Evolutionary conservation across 805 yeast genomes (phyloP), one percentile per base, ranked within the genome.

Genomic region (Cyberlindnera bimundalis): DNA sequence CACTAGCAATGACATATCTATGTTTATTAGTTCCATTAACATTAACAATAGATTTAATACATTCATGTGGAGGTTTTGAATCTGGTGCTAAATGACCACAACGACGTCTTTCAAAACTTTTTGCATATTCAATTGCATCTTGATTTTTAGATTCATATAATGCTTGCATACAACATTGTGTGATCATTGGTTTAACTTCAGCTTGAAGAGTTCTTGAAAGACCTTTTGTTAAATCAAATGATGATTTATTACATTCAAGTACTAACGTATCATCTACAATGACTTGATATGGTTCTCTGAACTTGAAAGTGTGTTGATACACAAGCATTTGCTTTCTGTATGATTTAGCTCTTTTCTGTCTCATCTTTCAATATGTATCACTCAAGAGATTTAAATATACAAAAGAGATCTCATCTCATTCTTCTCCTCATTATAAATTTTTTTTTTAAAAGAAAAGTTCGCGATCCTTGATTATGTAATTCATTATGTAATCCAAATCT

Each of bases 321-420:
- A 86, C 82, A 51, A 82, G 78, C 85, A 93, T 84, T 62, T 87
- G 96, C 70, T 91, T 91, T 62, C 91, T 81, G 65, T 93, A 93
- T 1, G 93, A 73, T 64, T 91, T 91, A 39, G 97, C 96, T 65
- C 99, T 76, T 65, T 90, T 91, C 67, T 91, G 96, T 73, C 95
- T 88, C 99, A 91, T n/a, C n/a, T n/a, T n/a, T n/a, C n/a, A n/a
- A n/a, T n/a, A n/a, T n/a, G n/a, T n/a, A n/a, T n/a, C n/a, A n/a
- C n/a, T n/a, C n/a, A n/a, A n/a, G n/a, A n/a, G n/a, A n/a, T n/a
- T n/a, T n/a, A n/a, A n/a, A n/a, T n/a, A n/a, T n/a, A n/a, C n/a
- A n/a, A n/a, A n/a, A n/a, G n/a, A n/a, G n/a, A n/a, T n/a, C n/a
- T n/a, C n/a, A n/a, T n/a, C n/a, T n/a, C n/a, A n/a, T n/a, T n/a